Evolutionary conservation across 2,329 filamentous ascomycete genomes (phyloP), one percentile per base, ranked within the genome.

Genomic region (Intubia oerlemansii): DNA sequence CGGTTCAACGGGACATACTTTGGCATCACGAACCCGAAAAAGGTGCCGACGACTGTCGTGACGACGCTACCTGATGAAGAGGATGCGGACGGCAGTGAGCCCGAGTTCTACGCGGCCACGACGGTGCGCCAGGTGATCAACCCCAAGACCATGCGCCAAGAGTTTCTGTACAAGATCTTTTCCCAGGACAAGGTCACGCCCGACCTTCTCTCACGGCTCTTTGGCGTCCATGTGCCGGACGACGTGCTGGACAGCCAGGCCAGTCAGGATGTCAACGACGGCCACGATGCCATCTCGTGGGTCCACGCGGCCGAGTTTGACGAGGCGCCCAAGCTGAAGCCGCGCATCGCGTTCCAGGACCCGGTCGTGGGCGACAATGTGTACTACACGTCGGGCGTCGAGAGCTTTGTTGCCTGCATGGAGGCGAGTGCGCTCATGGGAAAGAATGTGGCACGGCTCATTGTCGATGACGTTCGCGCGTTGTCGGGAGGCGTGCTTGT

Each of bases 391-490:
- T 69, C 66, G 9, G 70, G 67, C 3, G 90, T 95, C 24, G 85
- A 95, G 52, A 75, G 75, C 39, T 93, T 98, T 46, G 90, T 95
- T 39, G 88, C 77, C 8, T 92, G 82, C 0, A 95, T 98, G 88
- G 88, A 98, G 57, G 93, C 88, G 6, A 92, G 73, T 46, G 77
- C 80, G 2, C 50, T 95, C 39, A 88, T 88, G 69, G 88, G 88
- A 1, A 80, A 66, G 62, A 88, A 88, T 44, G 71, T 88, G 13
- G 80, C 79, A 7, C 61, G 59, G 36, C 51, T 88, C 30, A 57
- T 85, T 25, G 58, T 70, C 1, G 66, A 84, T 41, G 64, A 65
- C 21, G 30, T 37, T 2, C 32, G 32, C 23, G 36, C 36, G 2
- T 28, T 33, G 30, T 11, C 15, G 5, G 36, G n/a, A n/a, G n/a